phyloP scores from a whole-genome alignment of 331 rosid genomes.

The Arachis monticola region DNA sequence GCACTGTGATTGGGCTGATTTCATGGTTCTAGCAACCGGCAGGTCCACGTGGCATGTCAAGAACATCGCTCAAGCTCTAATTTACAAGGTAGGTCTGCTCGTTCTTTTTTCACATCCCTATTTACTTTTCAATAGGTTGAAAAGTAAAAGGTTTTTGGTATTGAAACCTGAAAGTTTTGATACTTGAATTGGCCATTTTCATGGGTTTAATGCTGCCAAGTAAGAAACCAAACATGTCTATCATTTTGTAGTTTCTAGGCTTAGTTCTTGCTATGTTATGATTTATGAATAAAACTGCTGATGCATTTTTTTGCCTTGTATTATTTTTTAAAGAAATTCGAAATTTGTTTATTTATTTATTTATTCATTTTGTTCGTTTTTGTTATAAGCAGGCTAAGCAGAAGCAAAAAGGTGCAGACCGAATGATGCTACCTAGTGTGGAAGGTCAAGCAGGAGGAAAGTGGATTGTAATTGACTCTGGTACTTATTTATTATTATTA shows the following conservation, averaged over 20 bases:
- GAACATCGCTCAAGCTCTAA: conserved; percentile 95
- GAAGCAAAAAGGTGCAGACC: conserved; percentile 77
- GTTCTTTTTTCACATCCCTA: neutral
- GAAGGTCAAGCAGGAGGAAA: conserved; percentile 86
- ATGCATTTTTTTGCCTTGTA: neutral
- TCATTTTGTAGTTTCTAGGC: neutral
- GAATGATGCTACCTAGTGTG: conserved; percentile 74
- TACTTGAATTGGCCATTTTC: neutral
- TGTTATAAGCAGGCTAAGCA: conserved; percentile 69
- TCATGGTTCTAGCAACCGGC: conserved; percentile 87
- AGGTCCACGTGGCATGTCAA: conserved; percentile 92
- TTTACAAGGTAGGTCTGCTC: conserved; percentile 67
- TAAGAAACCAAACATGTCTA: neutral
- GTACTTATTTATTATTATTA: conserved; percentile 45
- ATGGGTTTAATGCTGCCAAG: too few relatives aligned
- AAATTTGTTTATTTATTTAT: neutral
- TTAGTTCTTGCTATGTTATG: neutral
- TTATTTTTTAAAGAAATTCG: too few relatives aligned
- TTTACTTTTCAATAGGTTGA: neutral
- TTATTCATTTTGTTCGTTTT: neutral
- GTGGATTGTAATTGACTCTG: conserved; percentile 95
- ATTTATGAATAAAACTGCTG: neutral
- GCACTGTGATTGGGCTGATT: conserved; percentile 80
- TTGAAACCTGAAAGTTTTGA: neutral
- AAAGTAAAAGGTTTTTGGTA: neutral